phyloP scores from a whole-genome alignment of 495 filamentous ascomycete species.

The Neurospora pannonica region DNA sequence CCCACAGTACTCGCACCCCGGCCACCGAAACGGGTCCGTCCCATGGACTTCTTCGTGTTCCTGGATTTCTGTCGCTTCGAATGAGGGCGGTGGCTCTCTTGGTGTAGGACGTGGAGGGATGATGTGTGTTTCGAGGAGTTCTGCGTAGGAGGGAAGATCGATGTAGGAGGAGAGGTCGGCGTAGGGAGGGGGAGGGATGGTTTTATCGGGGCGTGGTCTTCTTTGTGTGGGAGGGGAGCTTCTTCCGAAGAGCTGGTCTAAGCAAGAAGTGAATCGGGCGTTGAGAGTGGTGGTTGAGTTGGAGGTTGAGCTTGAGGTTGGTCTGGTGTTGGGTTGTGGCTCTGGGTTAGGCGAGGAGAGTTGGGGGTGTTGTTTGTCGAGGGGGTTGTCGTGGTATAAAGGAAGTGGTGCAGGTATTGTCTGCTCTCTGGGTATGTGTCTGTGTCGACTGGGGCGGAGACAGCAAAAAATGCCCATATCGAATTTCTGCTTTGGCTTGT shows the following conservation, averaged over 20 bases:
- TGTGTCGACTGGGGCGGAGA: neutral
- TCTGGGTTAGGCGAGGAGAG: neutral
- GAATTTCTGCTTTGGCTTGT: neutral
- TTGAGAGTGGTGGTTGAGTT: neutral
- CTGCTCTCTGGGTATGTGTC: neutral
- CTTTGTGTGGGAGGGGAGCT: no score
- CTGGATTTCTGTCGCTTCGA: neutral
- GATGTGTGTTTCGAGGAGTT: no score
- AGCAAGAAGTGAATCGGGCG: neutral
- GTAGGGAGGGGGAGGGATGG: no score
- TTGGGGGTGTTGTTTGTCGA: neutral
- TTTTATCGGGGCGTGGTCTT: no score
- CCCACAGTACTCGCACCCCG: neutral
- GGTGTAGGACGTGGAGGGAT: neutral
- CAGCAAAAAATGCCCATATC: neutral
- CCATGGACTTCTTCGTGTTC: neutral
- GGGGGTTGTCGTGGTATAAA: neutral
- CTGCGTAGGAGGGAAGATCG: no score
- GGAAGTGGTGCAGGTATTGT: neutral
- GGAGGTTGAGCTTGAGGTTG: neutral
- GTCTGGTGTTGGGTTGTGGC: neutral
- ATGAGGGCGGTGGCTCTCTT: neutral
- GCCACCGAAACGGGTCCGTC: neutral
- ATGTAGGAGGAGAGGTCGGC: no score
- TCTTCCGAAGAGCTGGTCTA: neutral